A percentile compares a stretch with the other conserved stretches of the same genome.
These are phyloP conservation scores for Erigeron philadelphicus DNA, from an alignment of 140 eudicot species.

Conservation along the genomic window DNA sequence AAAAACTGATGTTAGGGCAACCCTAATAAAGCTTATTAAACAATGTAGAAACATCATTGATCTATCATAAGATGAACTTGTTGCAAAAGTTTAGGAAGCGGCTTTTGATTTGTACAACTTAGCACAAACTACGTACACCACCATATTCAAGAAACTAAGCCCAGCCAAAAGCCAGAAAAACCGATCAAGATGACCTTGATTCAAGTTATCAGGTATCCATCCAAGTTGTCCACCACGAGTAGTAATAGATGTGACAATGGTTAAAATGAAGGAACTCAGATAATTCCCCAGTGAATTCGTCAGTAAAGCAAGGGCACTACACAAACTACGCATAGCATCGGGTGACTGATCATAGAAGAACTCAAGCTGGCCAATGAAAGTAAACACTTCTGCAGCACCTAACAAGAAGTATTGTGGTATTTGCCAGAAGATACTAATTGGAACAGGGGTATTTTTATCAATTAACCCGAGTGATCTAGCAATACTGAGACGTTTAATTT, in stretches of 20 bases:
- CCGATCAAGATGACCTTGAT: conserved; percentile 37
- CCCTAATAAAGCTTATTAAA: too few relatives aligned
- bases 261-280: conserved; percentile 41
- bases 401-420: conserved; percentile 36
- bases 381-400: conserved; percentile 46
- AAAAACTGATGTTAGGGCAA: too few relatives aligned
- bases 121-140: conserved; percentile 37
- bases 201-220: conserved; percentile 43
- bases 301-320: conserved; percentile 39
- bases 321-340: conserved; percentile 49
- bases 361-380: conserved; percentile 37
- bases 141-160: conserved; percentile 38
- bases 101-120: conserved; percentile 36
- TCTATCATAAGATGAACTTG: too few relatives aligned
- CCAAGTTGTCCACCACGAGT: conserved; percentile 33
- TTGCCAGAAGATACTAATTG: conserved; percentile 33
- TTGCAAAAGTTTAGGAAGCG: conserved; percentile 18
- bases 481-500: conserved; percentile 25
- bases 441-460: conserved; percentile 28
- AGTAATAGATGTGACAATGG: conserved; percentile 28
- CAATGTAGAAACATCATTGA: conserved; percentile 11
- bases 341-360: conserved; percentile 48
- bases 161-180: conserved; percentile 41
- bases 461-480: conserved; percentile 25
- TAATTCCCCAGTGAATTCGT: conserved; percentile 36